phyloP scores from a whole-genome alignment of 2,329 filamentous ascomycete genomes.

The Exophiala calicioides region DNA sequence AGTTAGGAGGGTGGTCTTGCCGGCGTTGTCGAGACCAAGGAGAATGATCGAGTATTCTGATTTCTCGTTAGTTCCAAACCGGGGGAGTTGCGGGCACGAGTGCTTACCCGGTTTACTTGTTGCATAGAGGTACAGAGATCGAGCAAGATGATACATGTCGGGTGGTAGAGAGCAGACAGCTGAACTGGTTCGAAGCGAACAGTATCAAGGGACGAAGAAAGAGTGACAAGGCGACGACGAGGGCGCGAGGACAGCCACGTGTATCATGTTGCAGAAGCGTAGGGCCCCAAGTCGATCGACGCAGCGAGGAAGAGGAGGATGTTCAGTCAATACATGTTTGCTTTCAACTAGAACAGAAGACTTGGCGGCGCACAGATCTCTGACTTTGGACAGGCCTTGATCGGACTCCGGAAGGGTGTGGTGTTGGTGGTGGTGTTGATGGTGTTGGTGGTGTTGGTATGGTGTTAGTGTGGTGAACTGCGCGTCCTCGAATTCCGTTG shows the following conservation, averaged over 20 bases:
- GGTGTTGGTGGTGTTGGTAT: too few relatives aligned
- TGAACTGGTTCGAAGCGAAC: too few relatives aligned
- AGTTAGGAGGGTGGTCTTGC: conserved; percentile 96
- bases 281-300: too few relatives aligned
- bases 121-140: conserved; percentile 90
- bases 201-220: conserved; percentile 6
- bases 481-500: too few relatives aligned
- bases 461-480: too few relatives aligned
- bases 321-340: too few relatives aligned
- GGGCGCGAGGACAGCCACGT: conserved; percentile 18
- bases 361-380: too few relatives aligned
- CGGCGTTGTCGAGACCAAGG: conserved; percentile 95
- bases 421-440: too few relatives aligned
- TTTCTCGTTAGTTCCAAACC: neutral
- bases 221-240: conserved; percentile 1
- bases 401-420: too few relatives aligned
- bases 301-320: too few relatives aligned
- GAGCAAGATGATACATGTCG: conserved; percentile 90
- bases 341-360: too few relatives aligned
- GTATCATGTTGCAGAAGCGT: conserved; percentile 23
- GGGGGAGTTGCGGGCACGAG: neutral
- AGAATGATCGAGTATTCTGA: conserved; percentile 95
- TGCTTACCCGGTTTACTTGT: conserved; percentile 89
- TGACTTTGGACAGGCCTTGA: too few relatives aligned
- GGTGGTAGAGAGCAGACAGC: neutral